Conservation (phyloP, 257 asterid species). For the Salvia miltiorrhiza region DNA sequence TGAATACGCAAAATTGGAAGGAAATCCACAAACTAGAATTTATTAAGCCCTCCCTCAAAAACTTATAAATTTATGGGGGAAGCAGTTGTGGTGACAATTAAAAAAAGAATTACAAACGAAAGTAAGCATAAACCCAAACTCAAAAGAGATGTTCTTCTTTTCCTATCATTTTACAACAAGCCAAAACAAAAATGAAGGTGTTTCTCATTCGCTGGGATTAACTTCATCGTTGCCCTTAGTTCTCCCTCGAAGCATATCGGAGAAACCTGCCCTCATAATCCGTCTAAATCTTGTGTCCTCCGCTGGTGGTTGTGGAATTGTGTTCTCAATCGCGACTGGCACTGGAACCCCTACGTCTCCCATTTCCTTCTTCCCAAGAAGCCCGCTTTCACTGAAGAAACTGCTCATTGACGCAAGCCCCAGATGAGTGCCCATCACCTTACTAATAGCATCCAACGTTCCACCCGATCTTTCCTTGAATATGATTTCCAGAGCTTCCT, state of each 20-base stretch:
- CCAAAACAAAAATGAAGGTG: not conserved
- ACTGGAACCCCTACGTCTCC: slow-evolving; percentile 40
- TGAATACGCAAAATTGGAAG: no score
- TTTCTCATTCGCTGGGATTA: slow-evolving; percentile 37
- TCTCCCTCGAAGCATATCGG: slow-evolving; percentile 89
- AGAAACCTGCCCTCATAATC: slow-evolving; percentile 87
- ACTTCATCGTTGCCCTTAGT: slow-evolving; percentile 54
- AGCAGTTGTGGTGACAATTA: no score
- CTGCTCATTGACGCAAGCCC: slow-evolving; percentile 82
- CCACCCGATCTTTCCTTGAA: slow-evolving; percentile 92
- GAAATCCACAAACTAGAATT: no score
- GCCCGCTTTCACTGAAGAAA: slow-evolving; percentile 84
- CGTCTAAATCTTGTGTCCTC: slow-evolving; percentile 91
- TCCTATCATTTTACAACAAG: slow-evolving; percentile 13
- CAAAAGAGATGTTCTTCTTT: not conserved
- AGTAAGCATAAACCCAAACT: not conserved
- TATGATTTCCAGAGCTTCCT: slow-evolving; percentile 95
- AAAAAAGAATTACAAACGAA: not conserved
- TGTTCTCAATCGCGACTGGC: slow-evolving; percentile 34
- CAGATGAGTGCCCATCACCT: slow-evolving; percentile 95
- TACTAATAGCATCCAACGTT: slow-evolving; percentile 71
- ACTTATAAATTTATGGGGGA: no score
- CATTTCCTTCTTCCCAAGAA: slow-evolving; percentile 69
- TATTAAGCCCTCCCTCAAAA: no score
- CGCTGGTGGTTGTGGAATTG: slow-evolving; percentile 39